Base-by-base conservation (phyloP, 441 rosid genomes). In the Gossypium trilobum region DNA sequence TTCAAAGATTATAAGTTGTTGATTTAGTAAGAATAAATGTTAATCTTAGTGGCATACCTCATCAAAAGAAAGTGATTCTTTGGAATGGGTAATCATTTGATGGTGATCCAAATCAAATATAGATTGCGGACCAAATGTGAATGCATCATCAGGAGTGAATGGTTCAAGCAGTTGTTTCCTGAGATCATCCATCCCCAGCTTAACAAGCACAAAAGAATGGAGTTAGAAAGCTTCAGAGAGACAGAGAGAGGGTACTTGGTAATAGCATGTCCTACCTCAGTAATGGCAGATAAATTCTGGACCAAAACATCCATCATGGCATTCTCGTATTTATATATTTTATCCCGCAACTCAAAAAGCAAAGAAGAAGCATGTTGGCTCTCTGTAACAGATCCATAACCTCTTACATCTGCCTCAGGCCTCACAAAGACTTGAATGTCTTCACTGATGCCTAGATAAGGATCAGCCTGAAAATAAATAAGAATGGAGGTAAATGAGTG, bases 101-200 rank as follows among this genome's bases (percentile, higher is more conserved):
- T 79, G 82, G 55, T 79, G 81, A 42, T 82, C 90, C 73, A 72
- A 54, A 78, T 85, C 89, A 65, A 77, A 79, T 14, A 81, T 58
- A 7, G 87, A 74, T 55, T 62, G 81, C 6, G 90, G 87, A 19
- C 95, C 94, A 75, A 89, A 88, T 82, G 84, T 81, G 73, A 89
- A 86, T 36, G 89, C 88, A 73, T 92, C 98, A 77, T 95, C 99
- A 25, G 96, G 97, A 31, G 89, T 83, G 78, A 92, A 95, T 59
- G 89, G 79, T 81, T 95, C 96, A 5, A 72, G 77, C 74, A 95
- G 84, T 78, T 88, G 97, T 72, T 54, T 79, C 16, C 73, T 82
- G 58, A 95, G 77, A 44, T 87, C 92, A 77, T 82, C 92, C 71
- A 58, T 82, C 63, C 84, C 84, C 42, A 88, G 72, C 99, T 95